Base-by-base conservation (phyloP, 2,329 filamentous ascomycete species). In the Proliferodiscus dingleyae region DNA sequence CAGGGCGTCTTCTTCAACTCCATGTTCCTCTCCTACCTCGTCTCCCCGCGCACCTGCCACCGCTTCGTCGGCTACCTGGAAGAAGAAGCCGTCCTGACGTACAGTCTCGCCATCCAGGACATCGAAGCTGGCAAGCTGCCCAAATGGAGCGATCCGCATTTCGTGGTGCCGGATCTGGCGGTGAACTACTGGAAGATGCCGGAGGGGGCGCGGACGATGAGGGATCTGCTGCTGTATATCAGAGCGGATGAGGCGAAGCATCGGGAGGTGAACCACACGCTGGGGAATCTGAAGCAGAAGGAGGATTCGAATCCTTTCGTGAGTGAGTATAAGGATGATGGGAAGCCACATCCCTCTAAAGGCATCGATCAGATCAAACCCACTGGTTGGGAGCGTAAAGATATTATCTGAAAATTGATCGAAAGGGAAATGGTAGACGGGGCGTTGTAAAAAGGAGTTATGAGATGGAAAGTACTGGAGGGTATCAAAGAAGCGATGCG, bases 1-100 rank as follows among this genome's bases (percentile, higher is more conserved):
- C 91, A 97, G 66, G 93, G 91, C 30, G 87, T 97, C 58, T 97
- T 95, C 74, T 96, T 95, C 78, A 98, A 98, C 69, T 78, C 81
- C 53, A 80, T 97, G 64, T 97, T 98, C 34, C 19, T 37, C 34
- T 37, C 34, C 19, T 37, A 37, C 11, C 19, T 37, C 9, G 11
- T 37, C 34, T 37, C 34, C 4, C 34, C 34, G 2, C 34, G 34
- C 16, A 37, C 34, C 8, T 37, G 34, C 11, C 34, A 37, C 9
- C 34, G 34, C 34, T 37, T 37, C 11, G 34, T 37, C 4, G 34
- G 90, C 2, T 97, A 97, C 59, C 80, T 98, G 10, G 93, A 98
- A 67, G 93, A 98, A 66, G 93, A 98, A 67, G 93, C 93, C 7
- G 91, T 97, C 1, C 78, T 95, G 62, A 98, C 93, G 0, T 98